A percentile compares a stretch with the other conserved stretches of the same genome.
Evolutionary conservation across 1,284 basidiomycete species (phyloP).

Genomic region (Papiliotrema nemorosa): DNA sequence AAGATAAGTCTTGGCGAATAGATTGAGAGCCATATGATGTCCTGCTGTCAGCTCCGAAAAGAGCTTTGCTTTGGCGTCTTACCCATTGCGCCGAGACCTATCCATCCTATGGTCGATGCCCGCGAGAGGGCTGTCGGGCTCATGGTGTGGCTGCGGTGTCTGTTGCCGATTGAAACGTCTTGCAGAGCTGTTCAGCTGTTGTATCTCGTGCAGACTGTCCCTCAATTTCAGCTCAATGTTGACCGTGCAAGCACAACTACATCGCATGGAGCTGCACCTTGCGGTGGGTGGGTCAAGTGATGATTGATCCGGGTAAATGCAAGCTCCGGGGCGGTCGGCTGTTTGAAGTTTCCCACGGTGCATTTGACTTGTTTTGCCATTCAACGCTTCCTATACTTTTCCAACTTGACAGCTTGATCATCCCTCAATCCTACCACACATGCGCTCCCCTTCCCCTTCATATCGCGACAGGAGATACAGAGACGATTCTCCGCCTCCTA

Average conservation of each 20-base stretch:
- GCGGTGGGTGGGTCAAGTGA: no score
- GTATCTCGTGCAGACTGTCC: background rate
- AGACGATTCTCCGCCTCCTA: conserved; percentile 27
- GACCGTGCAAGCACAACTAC: no score
- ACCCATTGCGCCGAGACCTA: conserved; percentile 47
- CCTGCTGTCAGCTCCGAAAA: conserved; percentile 14
- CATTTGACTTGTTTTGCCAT: background rate
- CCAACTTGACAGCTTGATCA: background rate
- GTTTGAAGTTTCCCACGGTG: background rate
- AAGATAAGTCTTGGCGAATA: conserved; percentile 41
- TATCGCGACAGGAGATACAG: conserved; percentile 19
- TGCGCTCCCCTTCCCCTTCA: conserved; percentile 34
- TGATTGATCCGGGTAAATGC: background rate
- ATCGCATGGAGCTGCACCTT: no score
- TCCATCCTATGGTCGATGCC: conserved; percentile 40
- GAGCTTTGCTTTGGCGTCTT: conserved; percentile 3
- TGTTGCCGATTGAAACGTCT: background rate
- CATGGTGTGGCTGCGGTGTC: conserved; percentile 18
- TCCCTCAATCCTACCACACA: conserved; percentile 11
- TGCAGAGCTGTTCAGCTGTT: background rate
- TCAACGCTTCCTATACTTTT: background rate
- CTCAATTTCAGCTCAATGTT: no score
- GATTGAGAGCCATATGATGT: conserved; percentile 45
- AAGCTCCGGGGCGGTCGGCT: background rate
- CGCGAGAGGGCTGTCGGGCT: conserved; percentile 27